Evolutionary conservation across 1,284 basidiomycete species (phyloP), one percentile per base, ranked within the genome.

Genomic region (Phellopilus nigrolimitatus): DNA sequence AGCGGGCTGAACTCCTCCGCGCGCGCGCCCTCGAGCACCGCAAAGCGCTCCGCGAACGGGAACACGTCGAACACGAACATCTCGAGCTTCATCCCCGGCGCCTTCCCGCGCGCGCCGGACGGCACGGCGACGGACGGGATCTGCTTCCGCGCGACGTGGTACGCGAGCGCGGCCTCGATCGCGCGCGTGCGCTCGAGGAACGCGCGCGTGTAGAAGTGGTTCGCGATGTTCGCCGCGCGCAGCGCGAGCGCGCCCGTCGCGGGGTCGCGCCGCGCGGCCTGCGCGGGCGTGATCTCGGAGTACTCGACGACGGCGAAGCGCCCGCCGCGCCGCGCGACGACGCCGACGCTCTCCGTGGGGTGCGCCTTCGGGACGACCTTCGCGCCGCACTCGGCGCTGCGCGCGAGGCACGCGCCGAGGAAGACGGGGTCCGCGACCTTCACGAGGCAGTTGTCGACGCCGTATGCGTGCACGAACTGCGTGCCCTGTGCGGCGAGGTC

Each of bases 11-110:
- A 99, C 70, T 99, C 95, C 55, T 95, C 91, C 55, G 76, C 73
- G 46, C 97, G 78, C 46, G 81, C 80, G 36, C 97, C 93, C 68
- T 98, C 95, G 66, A 98, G 73, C 27, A 98, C 91, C 34, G 87
- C 81, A 54, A 99, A 91, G 50, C 72, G 76, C 61, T 83, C 71
- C 40, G 91, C 91, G 72, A 84, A 94, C 4, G 97, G 95, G 76
- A 99, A 98, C 44, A 99, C 97, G 70, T 99, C 95, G 64, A 99
- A 99, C 46, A 99, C 89, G 71, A 99, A 99, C 70, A 97, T 76
- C 70, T 99, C 97, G 59, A 99, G 82, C 72, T 99, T 99, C 91
- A 99, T 97, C 53, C 97, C 97, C 68, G 99, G 99, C n/a, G 93
- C 91, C 64, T 84, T 83, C 51, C 69, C 70, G 4, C 95, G 95